Conservation (phyloP, 2,329 filamentous ascomycete genomes). For the Colletotrichum graminicola region DNA sequence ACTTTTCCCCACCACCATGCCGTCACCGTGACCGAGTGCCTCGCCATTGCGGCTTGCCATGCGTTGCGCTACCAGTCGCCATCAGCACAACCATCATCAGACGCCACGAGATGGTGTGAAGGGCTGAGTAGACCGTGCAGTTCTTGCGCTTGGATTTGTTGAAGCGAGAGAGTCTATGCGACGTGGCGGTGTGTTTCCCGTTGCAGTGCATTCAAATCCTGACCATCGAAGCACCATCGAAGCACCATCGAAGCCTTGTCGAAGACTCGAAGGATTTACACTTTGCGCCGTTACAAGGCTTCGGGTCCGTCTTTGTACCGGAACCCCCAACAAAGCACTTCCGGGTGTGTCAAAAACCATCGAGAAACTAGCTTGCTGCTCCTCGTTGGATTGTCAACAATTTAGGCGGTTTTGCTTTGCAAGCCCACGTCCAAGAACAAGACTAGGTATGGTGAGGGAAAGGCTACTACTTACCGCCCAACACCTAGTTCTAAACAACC, state of each 20-base stretch:
- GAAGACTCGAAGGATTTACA: conserved; percentile 34
- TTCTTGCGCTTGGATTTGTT: conserved; percentile 27
- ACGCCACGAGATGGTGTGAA: conserved; percentile 23
- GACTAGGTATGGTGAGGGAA: not conserved
- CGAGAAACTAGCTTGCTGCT: not conserved
- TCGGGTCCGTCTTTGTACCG: conserved; percentile 1
- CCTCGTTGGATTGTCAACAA: conserved; percentile 5
- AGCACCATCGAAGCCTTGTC: conserved; percentile 11
- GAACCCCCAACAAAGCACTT: not conserved
- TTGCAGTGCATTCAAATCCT: conserved; percentile 6
- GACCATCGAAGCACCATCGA: conserved; percentile 5
- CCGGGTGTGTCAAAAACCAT: not conserved
- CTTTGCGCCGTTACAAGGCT: conserved; percentile 27
- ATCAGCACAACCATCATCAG: not conserved
- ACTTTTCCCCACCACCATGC: conserved; percentile 1
- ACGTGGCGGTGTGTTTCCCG: conserved; percentile 26
- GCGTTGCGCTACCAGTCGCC: not conserved
- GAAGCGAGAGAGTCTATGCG: conserved; percentile 14
- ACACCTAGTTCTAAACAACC: not conserved
- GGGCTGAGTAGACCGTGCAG: conserved; percentile 14
- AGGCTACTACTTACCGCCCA: not conserved
- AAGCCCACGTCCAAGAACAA: conserved; percentile 5
- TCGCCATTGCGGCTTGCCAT: conserved; percentile 20
- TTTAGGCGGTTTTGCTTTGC: not conserved
- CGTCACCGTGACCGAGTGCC: conserved; percentile 7